These are phyloP conservation scores for Phalaenopsis equestris DNA, from an alignment of 106 monocot genomes.

Conservation along the genomic window DNA sequence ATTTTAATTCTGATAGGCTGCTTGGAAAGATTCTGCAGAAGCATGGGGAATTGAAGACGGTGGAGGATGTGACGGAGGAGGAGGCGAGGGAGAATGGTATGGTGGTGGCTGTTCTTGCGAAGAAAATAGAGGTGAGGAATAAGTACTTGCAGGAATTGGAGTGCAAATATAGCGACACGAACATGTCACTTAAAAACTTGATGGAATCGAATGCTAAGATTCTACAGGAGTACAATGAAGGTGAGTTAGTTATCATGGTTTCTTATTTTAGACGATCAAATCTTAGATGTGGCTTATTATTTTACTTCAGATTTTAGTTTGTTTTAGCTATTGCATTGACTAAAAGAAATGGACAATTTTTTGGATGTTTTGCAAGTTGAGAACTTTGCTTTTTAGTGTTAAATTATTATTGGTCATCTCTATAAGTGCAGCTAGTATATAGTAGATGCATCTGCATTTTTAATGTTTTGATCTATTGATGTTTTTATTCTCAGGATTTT, in stretches of 20 bases:
- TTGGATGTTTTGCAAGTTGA: not conserved
- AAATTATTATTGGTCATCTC: not conserved
- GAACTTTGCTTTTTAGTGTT: not conserved
- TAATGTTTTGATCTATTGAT: not conserved
- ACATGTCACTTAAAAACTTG: constrained; percentile 24
- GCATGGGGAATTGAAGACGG: constrained; percentile 61
- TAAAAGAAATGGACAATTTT: not conserved
- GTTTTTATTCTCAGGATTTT: not conserved
- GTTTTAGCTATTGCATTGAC: not conserved
- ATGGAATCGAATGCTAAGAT: constrained; percentile 27
- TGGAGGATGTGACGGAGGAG: constrained; percentile 34
- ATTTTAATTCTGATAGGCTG: constrained; percentile 30
- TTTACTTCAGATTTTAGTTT: not conserved
- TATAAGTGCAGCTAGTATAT: not conserved
- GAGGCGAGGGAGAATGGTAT: constrained; percentile 31
- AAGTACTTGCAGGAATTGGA: constrained; percentile 34
- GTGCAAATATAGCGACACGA: constrained; percentile 17
- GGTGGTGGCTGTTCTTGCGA: constrained; percentile 35
- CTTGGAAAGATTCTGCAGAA: constrained; percentile 45
- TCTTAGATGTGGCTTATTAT: not conserved
- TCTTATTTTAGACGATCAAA: not conserved
- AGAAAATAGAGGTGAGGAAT: constrained; percentile 33
- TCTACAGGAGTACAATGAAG: constrained; percentile 36
- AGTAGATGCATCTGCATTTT: not conserved
- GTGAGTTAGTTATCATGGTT: constrained; percentile 10